phyloP scores from a whole-genome alignment of 2,329 filamentous ascomycete species.

The Mycosphaerelloides madeirae region DNA sequence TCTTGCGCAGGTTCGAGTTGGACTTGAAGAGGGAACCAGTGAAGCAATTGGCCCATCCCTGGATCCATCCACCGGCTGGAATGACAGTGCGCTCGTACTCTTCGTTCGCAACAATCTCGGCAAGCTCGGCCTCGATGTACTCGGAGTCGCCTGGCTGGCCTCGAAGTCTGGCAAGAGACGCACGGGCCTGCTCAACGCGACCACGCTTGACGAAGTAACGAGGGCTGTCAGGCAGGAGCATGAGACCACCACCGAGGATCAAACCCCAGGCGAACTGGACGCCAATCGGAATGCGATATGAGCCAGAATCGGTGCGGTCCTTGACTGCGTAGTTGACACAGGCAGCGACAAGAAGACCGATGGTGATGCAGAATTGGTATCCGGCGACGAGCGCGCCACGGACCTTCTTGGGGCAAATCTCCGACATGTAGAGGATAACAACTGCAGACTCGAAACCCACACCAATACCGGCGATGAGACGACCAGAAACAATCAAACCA shows the following conservation, averaged over 20 bases:
- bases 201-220: slow-evolving; percentile 81
- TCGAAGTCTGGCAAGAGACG: slow-evolving; percentile 62
- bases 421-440: slow-evolving; percentile 82
- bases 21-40: slow-evolving; percentile 47
- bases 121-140: slow-evolving; percentile 72
- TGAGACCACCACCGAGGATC: slow-evolving; percentile 66
- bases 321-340: slow-evolving; percentile 70
- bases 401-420: slow-evolving; percentile 57
- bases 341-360: slow-evolving; percentile 63
- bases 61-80: slow-evolving; percentile 60
- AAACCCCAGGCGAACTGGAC: slow-evolving; percentile 77
- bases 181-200: slow-evolving; percentile 59
- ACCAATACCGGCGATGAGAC: slow-evolving; percentile 70
- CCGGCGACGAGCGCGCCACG: slow-evolving; percentile 74
- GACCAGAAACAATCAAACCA: slow-evolving; percentile 64
- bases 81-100: slow-evolving; percentile 72
- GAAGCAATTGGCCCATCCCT: slow-evolving; percentile 65
- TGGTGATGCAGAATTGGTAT: slow-evolving; percentile 79
- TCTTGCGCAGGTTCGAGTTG: slow-evolving; percentile 48
- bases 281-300: slow-evolving; percentile 75
- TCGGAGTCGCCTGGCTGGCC: slow-evolving; percentile 68
- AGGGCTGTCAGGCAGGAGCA: slow-evolving; percentile 78
- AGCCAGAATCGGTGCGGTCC: slow-evolving; percentile 55
- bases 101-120: slow-evolving; percentile 84
- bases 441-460: slow-evolving; percentile 77